Conservation (phyloP, 352 stramenopile genomes). For the Phytophthora chlamydospora region DNA sequence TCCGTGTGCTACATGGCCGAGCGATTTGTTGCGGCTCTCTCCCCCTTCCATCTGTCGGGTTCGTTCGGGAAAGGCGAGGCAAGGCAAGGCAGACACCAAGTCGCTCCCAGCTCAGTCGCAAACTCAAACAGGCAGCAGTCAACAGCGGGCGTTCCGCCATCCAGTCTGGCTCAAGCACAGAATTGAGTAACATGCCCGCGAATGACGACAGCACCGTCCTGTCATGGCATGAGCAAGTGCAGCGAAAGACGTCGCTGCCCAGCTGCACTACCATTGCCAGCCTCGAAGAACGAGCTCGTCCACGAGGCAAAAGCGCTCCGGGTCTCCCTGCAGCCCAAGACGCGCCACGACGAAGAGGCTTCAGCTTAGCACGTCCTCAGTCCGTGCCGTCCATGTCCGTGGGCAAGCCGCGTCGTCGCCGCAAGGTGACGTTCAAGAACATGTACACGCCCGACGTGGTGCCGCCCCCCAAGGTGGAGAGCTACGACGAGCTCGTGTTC, state of each 20-base stretch:
- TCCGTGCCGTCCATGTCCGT: constrained; percentile 31
- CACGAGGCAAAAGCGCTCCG: constrained; percentile 26
- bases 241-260: constrained; percentile 34
- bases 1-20: too few relatives aligned
- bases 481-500: constrained; percentile 70
- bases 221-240: constrained; percentile 32
- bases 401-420: constrained; percentile 25
- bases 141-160: constrained; percentile 13
- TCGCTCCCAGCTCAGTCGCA: background rate
- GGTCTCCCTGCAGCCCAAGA: background rate
- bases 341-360: constrained; percentile 20
- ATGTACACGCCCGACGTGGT: constrained; percentile 47
- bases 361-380: constrained; percentile 24
- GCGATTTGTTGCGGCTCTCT: background rate
- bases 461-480: constrained; percentile 39
- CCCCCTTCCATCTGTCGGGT: constrained; percentile 11
- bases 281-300: constrained; percentile 10
- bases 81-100: background rate
- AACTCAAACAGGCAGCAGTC: too few relatives aligned
- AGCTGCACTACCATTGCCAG: constrained; percentile 2
- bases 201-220: constrained; percentile 32
- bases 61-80: constrained; percentile 10
- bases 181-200: constrained; percentile 5
- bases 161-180: constrained; percentile 21
- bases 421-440: constrained; percentile 62